phyloP scores from a whole-genome alignment of 495 filamentous ascomycete genomes.

The Aspergillus coremiiformis region DNA sequence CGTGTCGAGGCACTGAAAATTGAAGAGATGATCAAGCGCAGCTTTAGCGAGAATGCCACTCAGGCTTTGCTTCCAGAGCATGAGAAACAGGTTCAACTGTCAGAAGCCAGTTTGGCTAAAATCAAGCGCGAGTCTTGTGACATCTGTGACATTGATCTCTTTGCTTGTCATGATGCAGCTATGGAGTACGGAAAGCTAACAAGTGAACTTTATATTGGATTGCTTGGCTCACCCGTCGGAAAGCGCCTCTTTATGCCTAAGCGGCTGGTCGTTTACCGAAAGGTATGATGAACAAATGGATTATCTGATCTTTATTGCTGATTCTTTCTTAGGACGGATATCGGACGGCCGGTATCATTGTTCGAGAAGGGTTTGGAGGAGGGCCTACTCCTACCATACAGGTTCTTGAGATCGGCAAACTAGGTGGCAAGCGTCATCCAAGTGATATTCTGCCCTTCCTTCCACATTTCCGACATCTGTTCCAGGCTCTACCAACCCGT shows the following conservation, averaged over 20 bases:
- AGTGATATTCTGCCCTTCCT: slow-evolving; percentile 76
- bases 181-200: slow-evolving; percentile 71
- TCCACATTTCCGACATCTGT: slow-evolving; percentile 51
- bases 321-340: slow-evolving; percentile 54
- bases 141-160: slow-evolving; percentile 73
- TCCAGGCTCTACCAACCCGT: slow-evolving; percentile 50
- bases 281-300: slow-evolving; percentile 29
- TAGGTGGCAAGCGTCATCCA: slow-evolving; percentile 56
- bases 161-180: slow-evolving; percentile 68
- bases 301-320: slow-evolving; percentile 5
- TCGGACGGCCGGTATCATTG: slow-evolving; percentile 69
- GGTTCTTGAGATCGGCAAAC: slow-evolving; percentile 64
- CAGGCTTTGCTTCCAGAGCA: slow-evolving; percentile 92
- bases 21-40: slow-evolving; percentile 99
- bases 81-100: slow-evolving; percentile 87
- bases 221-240: slow-evolving; percentile 68
- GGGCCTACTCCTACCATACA: slow-evolving; percentile 58
- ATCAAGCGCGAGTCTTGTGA: slow-evolving; percentile 79
- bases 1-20: slow-evolving; percentile 96
- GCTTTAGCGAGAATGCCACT: slow-evolving; percentile 98
- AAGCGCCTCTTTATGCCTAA: slow-evolving; percentile 67
- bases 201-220: slow-evolving; percentile 60
- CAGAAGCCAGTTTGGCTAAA: slow-evolving; percentile 82
- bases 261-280: slow-evolving; percentile 66
- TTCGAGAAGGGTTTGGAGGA: slow-evolving; percentile 62